phyloP scores from a whole-genome alignment of 2,329 filamentous ascomycete species.

The Hyphodiscus sp. region DNA sequence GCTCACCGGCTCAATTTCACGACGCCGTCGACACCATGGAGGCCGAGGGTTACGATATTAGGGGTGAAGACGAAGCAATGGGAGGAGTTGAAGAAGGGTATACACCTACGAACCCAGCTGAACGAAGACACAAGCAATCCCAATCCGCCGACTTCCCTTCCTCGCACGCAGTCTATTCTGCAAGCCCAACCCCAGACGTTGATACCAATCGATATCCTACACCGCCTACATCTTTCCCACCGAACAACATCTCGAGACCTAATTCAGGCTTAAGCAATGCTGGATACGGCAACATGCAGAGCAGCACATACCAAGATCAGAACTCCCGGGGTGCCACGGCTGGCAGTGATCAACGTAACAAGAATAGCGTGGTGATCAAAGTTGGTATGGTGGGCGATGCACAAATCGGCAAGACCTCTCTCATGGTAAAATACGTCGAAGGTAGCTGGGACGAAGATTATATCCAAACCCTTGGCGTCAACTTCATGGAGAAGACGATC shows the following conservation, averaged over 20 bases:
- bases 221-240: conserved; percentile 27
- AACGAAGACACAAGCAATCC: conserved; percentile 26
- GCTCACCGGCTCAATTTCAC: conserved; percentile 47
- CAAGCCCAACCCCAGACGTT: conserved; percentile 22
- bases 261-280: conserved; percentile 28
- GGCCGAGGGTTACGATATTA: conserved; percentile 40
- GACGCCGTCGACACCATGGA: conserved; percentile 42
- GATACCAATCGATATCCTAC: conserved; percentile 29
- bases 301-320: conserved; percentile 28
- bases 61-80: conserved; percentile 26
- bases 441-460: conserved; percentile 99
- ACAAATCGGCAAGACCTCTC: conserved; percentile 96
- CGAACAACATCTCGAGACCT: conserved; percentile 27
- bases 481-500: conserved; percentile 99
- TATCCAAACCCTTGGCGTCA: conserved; percentile 96
- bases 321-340: conserved; percentile 23
- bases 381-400: conserved; percentile 99
- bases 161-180: conserved; percentile 23
- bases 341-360: conserved; percentile 25
- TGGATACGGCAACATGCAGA: conserved; percentile 27
- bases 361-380: conserved; percentile 89
- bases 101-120: conserved; percentile 18
- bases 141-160: conserved; percentile 29
- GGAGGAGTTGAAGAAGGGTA: conserved; percentile 25
- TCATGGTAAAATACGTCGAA: conserved; percentile 99